phyloP scores from a whole-genome alignment of 2,329 filamentous ascomycete genomes.

The Penicillium italicum region DNA sequence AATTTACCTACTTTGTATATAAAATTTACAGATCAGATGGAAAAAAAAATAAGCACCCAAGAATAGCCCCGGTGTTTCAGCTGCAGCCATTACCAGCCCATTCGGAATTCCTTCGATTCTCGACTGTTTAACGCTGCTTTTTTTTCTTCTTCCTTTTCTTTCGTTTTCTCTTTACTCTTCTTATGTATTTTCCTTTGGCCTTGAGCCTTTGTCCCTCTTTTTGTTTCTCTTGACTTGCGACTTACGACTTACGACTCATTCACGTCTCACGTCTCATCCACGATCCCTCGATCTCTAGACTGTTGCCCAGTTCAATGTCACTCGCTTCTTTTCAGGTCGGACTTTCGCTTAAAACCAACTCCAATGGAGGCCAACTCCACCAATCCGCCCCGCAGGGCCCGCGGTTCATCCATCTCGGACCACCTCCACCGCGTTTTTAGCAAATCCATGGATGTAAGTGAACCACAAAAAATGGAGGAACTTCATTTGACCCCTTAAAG shows the following conservation, averaged over 20 bases:
- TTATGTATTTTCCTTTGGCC: neutral
- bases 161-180: neutral
- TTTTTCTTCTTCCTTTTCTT: neutral
- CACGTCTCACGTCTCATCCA: neutral
- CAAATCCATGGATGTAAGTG: slow-evolving; percentile 16
- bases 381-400: slow-evolving; percentile 19
- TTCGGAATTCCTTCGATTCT: slow-evolving; percentile 15
- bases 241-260: neutral
- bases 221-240: neutral
- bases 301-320: neutral
- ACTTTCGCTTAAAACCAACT: neutral
- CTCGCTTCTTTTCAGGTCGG: neutral
- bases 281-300: neutral
- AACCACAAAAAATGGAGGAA: neutral
- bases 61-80: slow-evolving; percentile 17
- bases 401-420: slow-evolving; percentile 23
- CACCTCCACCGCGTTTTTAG: slow-evolving; percentile 21
- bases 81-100: slow-evolving; percentile 9
- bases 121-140: neutral
- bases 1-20: no score
- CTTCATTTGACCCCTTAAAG: slow-evolving; percentile 7
- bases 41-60: neutral
- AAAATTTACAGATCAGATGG: neutral
- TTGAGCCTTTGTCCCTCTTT: slow-evolving; percentile 1
- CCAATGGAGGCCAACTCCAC: slow-evolving; percentile 11